Conservation (phyloP, 257 asterid genomes). For the Nicotiana otophora region DNA sequence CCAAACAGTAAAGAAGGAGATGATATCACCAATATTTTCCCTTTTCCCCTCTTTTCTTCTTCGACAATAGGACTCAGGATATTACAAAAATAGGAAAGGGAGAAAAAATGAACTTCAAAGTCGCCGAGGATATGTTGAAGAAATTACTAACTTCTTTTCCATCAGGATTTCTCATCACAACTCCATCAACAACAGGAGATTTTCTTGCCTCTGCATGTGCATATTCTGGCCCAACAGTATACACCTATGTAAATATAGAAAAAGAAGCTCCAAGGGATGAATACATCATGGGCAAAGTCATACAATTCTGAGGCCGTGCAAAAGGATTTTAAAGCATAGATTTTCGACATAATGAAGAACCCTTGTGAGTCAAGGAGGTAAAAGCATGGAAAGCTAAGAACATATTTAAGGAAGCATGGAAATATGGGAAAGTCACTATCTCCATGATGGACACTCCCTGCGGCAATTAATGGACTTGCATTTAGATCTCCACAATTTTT, state of each 20-base stretch:
- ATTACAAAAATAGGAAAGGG: background rate
- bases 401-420: background rate
- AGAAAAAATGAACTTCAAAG: background rate
- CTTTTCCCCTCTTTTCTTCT: background rate
- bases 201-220: slow-evolving; percentile 99
- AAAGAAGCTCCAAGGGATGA: background rate
- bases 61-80: background rate
- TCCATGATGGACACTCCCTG: background rate
- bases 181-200: slow-evolving; percentile 99
- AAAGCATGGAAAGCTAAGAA: background rate
- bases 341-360: background rate
- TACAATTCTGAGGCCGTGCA: background rate
- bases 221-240: slow-evolving; percentile 96
- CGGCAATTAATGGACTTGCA: background rate
- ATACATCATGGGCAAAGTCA: background rate
- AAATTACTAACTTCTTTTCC: slow-evolving; percentile 84
- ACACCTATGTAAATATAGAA: slow-evolving; percentile 43
- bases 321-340: background rate
- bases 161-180: slow-evolving; percentile 97
- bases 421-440: background rate
- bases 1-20: background rate
- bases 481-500: background rate
- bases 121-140: background rate
- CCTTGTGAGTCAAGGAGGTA: background rate
- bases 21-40: background rate